Percentiles rank a stretch among this genome's conserved stretches.
These are phyloP conservation scores for Austroboletus novae-zelandiae DNA, from an alignment of 1,284 basidiomycete species.

Conservation along the genomic window DNA sequence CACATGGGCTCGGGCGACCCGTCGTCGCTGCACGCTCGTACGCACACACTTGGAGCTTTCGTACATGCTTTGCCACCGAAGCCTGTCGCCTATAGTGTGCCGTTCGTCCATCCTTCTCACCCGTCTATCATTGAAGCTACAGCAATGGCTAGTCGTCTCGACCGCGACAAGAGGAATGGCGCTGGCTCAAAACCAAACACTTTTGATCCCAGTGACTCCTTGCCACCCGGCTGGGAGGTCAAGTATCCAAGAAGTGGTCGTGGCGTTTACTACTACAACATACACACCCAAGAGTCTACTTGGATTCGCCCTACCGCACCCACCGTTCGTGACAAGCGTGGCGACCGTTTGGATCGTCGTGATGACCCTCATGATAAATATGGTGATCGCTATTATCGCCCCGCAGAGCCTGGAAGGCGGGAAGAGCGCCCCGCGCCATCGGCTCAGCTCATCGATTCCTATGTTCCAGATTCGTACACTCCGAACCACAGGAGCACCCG, in stretches of 20 bases:
- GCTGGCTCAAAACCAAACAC: slow-evolving; percentile 29
- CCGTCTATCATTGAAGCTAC: slow-evolving; percentile 56
- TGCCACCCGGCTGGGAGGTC: slow-evolving; percentile 64
- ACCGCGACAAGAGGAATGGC: slow-evolving; percentile 33
- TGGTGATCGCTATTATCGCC: slow-evolving; percentile 65
- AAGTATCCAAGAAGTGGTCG: slow-evolving; percentile 47
- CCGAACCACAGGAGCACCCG: slow-evolving; percentile 22
- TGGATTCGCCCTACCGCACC: slow-evolving; percentile 53
- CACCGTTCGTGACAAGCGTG: slow-evolving; percentile 21
- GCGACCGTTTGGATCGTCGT: slow-evolving; percentile 24
- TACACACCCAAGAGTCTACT: slow-evolving; percentile 53
- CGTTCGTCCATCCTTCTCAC: slow-evolving; percentile 55
- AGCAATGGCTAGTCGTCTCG: slow-evolving; percentile 49
- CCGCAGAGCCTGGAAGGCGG: slow-evolving; percentile 35
- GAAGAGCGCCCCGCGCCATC: slow-evolving; percentile 27
- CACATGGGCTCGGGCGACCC: slow-evolving; percentile 24
- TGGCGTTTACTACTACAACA: slow-evolving; percentile 60
- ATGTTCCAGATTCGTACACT: slow-evolving; percentile 32
- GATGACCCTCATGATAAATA: slow-evolving; percentile 36
- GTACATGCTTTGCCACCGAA: slow-evolving; percentile 74
- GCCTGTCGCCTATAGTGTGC: slow-evolving; percentile 53
- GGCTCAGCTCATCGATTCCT: slow-evolving; percentile 31
- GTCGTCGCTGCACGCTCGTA: slow-evolving; percentile 28
- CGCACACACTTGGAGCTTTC: slow-evolving; percentile 34
- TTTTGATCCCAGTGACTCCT: slow-evolving; percentile 35